phyloP scores from a whole-genome alignment of 2,329 filamentous ascomycete species.

The Exophiala xenobiotica region DNA sequence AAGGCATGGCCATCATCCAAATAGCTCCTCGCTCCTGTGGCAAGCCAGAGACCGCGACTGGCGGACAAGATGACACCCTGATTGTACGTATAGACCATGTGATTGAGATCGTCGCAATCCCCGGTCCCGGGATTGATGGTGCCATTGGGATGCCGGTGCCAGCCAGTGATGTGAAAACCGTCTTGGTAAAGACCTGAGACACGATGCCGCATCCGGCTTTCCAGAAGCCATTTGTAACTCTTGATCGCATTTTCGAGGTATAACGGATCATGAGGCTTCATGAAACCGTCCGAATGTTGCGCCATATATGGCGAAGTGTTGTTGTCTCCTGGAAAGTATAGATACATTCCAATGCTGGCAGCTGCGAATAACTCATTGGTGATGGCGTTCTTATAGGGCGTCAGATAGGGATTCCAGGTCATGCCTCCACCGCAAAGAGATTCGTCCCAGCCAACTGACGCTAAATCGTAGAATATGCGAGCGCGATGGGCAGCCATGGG shows the following conservation, averaged over 20 bases:
- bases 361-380: constrained; percentile 90
- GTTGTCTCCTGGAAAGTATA: constrained; percentile 78
- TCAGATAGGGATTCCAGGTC: constrained; percentile 78
- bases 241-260: constrained; percentile 73
- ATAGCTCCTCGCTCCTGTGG: constrained; percentile 69
- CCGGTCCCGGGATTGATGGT: constrained; percentile 63
- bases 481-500: constrained; percentile 79
- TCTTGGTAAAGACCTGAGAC: constrained; percentile 70
- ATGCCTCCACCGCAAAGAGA: constrained; percentile 82
- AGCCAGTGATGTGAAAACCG: constrained; percentile 80
- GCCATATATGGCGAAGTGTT: constrained; percentile 67
- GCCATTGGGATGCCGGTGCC: constrained; percentile 43
- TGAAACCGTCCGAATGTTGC: constrained; percentile 28
- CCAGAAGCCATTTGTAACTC: constrained; percentile 76
- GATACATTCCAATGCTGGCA: constrained; percentile 83
- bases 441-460: constrained; percentile 76
- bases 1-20: constrained; percentile 77
- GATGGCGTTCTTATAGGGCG: constrained; percentile 93
- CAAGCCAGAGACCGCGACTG: constrained; percentile 74
- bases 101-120: constrained; percentile 75
- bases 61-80: constrained; percentile 87
- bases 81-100: constrained; percentile 95
- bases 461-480: constrained; percentile 80
- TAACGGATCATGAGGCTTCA: constrained; percentile 55
- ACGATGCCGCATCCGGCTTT: constrained; percentile 77